These are phyloP conservation scores for Pseudogymnoascus sp. DNA, from an alignment of 2,329 filamentous ascomycete species.

Conservation along the genomic window DNA sequence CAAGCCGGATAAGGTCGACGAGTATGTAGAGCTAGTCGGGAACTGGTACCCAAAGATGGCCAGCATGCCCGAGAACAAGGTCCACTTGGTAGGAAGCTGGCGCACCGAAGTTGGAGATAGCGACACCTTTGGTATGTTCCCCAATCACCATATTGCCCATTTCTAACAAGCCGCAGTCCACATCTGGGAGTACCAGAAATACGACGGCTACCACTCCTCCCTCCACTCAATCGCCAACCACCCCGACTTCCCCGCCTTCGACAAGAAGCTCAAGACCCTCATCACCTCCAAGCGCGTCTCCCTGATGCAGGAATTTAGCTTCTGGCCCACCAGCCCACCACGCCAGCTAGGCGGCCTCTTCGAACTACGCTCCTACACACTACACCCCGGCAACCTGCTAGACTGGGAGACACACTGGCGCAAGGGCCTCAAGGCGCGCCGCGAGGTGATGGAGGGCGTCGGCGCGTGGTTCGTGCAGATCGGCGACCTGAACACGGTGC, in stretches of 20 bases:
- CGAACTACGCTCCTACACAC: slow-evolving; percentile 90
- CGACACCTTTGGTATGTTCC: slow-evolving; percentile 76
- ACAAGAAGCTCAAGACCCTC: slow-evolving; percentile 73
- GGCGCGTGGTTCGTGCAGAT: slow-evolving; percentile 99
- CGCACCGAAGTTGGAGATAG: slow-evolving; percentile 94
- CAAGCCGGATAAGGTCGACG: slow-evolving; percentile 88
- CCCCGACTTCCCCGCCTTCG: slow-evolving; percentile 76
- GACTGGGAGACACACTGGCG: slow-evolving; percentile 99
- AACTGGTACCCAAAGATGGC: slow-evolving; percentile 91
- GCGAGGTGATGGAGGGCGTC: slow-evolving; percentile 97
- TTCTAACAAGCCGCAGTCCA: slow-evolving; percentile 60
- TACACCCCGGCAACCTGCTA: slow-evolving; percentile 88
- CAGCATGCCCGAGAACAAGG: slow-evolving; percentile 74
- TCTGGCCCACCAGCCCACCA: slow-evolving; percentile 93
- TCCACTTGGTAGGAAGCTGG: slow-evolving; percentile 96
- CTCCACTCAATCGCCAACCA: slow-evolving; percentile 75
- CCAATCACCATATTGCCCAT: slow-evolving; percentile 10
- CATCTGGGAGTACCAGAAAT: slow-evolving; percentile 99
- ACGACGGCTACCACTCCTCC: slow-evolving; percentile 90
- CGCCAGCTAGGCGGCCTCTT: slow-evolving; percentile 87
- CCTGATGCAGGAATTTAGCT: slow-evolving; percentile 98
- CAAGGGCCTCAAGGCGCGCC: slow-evolving; percentile 76
- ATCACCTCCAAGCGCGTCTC: slow-evolving; percentile 80
- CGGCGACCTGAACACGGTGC: slow-evolving; percentile 92
- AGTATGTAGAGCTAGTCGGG: slow-evolving; percentile 84